Evolutionary conservation across 75 land plant species (phyloP).

Genomic region (Pinus tabuliformis): DNA sequence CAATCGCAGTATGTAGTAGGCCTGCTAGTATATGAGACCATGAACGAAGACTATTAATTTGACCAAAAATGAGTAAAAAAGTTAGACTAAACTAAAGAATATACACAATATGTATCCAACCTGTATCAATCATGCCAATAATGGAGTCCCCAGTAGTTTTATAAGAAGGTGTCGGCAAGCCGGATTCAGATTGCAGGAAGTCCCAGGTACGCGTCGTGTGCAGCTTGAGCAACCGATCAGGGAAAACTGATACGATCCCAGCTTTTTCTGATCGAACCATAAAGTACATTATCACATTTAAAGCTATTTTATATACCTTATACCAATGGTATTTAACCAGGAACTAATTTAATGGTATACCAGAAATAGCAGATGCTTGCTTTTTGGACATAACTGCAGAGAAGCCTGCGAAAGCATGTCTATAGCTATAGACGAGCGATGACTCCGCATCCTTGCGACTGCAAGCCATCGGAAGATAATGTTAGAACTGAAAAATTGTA

Average conservation of each 20-base stretch:
- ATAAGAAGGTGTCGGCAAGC: conserved; percentile 5
- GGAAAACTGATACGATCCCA: conserved; percentile 78
- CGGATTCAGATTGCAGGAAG: conserved; percentile 43
- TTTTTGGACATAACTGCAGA: conserved; percentile 64
- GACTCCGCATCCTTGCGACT: conserved; percentile 50
- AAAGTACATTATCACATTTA: background rate
- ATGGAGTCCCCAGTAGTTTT: conserved; percentile 32
- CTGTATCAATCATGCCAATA: conserved; percentile 72
- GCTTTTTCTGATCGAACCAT: conserved; percentile 24
- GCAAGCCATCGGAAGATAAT: background rate
- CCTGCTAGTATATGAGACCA: too few species aligned
- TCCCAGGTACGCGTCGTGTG: conserved; percentile 96
- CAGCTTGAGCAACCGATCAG: conserved; percentile 38
- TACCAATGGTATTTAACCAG: background rate
- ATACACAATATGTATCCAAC: conserved; percentile 8
- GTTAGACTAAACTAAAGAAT: too few species aligned
- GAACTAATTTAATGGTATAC: conserved; percentile 8
- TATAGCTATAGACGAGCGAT: conserved; percentile 57
- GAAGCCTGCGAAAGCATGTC: conserved; percentile 73
- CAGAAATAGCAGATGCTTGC: conserved; percentile 46
- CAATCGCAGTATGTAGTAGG: too few species aligned
- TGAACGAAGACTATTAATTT: too few species aligned
- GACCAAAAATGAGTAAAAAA: too few species aligned
- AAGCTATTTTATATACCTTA: too few species aligned
- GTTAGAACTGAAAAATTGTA: background rate